Evolutionary conservation across 2,329 filamentous ascomycete species (phyloP).

Genomic region (Sporothrix sp.): DNA sequence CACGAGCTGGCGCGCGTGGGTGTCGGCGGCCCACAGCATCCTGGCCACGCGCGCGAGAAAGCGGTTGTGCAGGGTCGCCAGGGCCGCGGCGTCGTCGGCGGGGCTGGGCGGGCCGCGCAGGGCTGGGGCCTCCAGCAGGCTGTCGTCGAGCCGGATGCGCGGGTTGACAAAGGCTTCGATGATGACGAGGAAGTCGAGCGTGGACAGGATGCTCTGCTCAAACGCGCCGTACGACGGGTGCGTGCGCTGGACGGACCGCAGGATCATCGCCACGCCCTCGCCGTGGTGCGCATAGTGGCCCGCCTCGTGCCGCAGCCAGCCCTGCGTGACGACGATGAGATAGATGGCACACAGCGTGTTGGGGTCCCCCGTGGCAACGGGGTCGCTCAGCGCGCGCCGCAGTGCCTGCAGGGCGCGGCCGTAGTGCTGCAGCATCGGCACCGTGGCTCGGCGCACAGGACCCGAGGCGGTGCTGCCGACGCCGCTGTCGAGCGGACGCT

Average conservation of each 20-base stretch:
- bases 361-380: background rate
- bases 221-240: background rate
- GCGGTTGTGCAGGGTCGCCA: constrained; percentile 2
- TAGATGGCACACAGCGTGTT: constrained; percentile 15
- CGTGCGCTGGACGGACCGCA: constrained; percentile 1
- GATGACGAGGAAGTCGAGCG: constrained; percentile 12
- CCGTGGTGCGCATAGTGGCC: constrained; percentile 7
- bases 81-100: background rate
- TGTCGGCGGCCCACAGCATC: background rate
- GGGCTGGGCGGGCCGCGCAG: constrained; percentile 1
- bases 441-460: background rate
- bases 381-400: constrained; percentile 2
- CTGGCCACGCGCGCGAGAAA: background rate
- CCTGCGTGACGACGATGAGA: constrained; percentile 12
- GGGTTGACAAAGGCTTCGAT: constrained; percentile 16
- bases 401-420: constrained; percentile 10
- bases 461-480: background rate
- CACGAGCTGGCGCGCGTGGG: background rate
- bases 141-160: constrained; percentile 10
- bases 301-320: constrained; percentile 13
- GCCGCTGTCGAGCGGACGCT: background rate
- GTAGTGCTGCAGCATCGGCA: constrained; percentile 12
- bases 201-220: constrained; percentile 9
- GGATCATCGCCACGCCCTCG: constrained; percentile 13
- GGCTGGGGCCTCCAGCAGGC: constrained; percentile 6